Evolutionary conservation across 352 stramenopile genomes (phyloP), one percentile per base, ranked within the genome.

Genomic region (Pythium phragmiticola): DNA sequence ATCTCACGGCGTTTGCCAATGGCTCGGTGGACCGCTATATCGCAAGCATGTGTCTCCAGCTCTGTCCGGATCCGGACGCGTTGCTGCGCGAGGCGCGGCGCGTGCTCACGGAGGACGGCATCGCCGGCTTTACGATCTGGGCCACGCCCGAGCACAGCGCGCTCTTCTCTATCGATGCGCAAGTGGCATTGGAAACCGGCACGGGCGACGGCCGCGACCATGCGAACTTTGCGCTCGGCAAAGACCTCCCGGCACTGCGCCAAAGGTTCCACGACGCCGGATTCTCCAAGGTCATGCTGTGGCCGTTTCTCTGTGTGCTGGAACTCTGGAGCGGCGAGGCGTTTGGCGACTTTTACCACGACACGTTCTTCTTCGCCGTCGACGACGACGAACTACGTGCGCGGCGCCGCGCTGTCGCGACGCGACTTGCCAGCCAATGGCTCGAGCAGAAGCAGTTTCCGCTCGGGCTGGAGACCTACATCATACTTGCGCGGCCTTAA

Each of bases 101-200:
- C 46, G 76, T 85, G 33, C 50, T 88, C 33, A 65, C 50, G 0
- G 7, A 57, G 7, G 70, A 77, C 28, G 76, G 78, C 0, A 55
- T 85, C 23, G 78, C 76, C 4, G 74, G 78, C 2, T 85, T 88
- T 49, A 83, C 76, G 26, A 88, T 85, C 66, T 88, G 78, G 78
- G 78, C 65, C 13, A 70, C 55, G 4, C 76, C 74, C 7, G 78
- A 84, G 51, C 60, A 69, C 50, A 84, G 72, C 30, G 74, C 68
- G 8, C 72, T 65, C 19, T 88, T 88, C 54, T 55, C 63, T 19
- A 72, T 74, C 53, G 53, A 66, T 39, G 49, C 60, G 33, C 45
- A 43, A 28, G 56, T 71, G 21, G 57, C 53, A 52, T 75, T 75
- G 47, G 68, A 81, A 52, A 28, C 83, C 3, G 73, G 73, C 4